Conservation (phyloP, 139 green algal species). For the Eudorina sp. region DNA sequence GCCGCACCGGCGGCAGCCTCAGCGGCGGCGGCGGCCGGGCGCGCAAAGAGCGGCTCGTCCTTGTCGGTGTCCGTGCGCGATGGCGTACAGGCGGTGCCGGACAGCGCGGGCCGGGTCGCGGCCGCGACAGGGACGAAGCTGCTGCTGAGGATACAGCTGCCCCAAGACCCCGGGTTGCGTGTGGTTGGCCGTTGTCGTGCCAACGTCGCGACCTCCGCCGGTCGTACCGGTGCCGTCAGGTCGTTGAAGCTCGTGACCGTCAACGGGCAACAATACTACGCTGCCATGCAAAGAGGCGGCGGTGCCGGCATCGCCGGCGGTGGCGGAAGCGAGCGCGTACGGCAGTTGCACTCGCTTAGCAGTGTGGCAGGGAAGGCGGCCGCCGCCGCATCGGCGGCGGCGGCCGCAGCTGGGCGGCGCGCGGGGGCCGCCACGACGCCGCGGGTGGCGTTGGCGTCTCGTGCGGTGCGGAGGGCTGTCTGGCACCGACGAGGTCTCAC, state of each 20-base stretch:
- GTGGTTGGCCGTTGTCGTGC: too few species aligned
- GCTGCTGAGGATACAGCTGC: too few species aligned
- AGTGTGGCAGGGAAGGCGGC: conserved; percentile 42
- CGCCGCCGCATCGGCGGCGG: background rate
- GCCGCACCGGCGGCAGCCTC: background rate
- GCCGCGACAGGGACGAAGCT: too few species aligned
- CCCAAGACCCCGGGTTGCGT: too few species aligned
- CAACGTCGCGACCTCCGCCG: too few species aligned
- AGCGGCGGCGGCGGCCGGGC: background rate
- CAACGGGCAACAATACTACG: conserved; percentile 30
- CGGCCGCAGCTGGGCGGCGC: background rate
- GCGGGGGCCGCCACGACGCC: background rate
- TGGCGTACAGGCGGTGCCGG: too few species aligned
- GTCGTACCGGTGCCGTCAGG: too few species aligned
- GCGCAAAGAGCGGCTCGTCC: background rate
- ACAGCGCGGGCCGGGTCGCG: too few species aligned
- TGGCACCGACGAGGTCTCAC: background rate
- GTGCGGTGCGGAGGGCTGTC: background rate
- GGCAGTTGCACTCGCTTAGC: conserved; percentile 26
- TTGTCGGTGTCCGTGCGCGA: background rate
- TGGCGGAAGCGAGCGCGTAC: background rate
- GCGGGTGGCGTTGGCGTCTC: background rate
- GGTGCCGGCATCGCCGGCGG: background rate
- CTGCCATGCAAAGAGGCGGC: background rate
- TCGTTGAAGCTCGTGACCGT: conserved; percentile 36